Evolutionary conservation across 805 yeast species (phyloP).

Genomic region (Yamadazyma kitorensis): DNA sequence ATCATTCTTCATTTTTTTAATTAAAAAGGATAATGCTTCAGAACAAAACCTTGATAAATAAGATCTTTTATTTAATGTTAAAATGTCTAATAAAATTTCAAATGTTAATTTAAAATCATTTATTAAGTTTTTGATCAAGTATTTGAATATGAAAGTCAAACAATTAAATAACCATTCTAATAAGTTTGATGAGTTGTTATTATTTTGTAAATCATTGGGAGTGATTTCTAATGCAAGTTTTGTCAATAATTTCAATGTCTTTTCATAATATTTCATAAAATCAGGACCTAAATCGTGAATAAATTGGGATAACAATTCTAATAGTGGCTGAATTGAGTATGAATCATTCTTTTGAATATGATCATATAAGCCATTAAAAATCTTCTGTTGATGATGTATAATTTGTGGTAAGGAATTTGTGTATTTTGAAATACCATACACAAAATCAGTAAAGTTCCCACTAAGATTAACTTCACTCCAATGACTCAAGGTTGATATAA

Average conservation of each 20-base stretch:
- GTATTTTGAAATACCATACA: slow-evolving; percentile 49
- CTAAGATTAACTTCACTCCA: slow-evolving; percentile 89
- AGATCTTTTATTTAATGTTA: slow-evolving; percentile 55
- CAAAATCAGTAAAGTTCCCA: slow-evolving; percentile 63
- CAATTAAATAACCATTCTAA: slow-evolving; percentile 84
- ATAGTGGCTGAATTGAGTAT: slow-evolving; percentile 71
- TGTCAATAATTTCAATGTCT: slow-evolving; percentile 50
- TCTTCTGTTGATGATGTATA: slow-evolving; percentile 61
- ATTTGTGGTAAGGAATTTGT: slow-evolving; percentile 78
- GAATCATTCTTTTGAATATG: slow-evolving; percentile 58
- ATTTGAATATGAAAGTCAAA: slow-evolving; percentile 86
- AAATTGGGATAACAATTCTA: slow-evolving; percentile 77
- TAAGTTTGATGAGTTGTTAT: slow-evolving; percentile 53
- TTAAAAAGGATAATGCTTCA: slow-evolving; percentile 81
- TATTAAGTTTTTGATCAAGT: slow-evolving; percentile 63
- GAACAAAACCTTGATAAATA: slow-evolving; percentile 81
- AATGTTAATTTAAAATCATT: slow-evolving; percentile 68
- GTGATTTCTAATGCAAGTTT: slow-evolving; percentile 38
- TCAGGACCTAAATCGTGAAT: slow-evolving; percentile 93
- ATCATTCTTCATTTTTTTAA: slow-evolving; percentile 60
- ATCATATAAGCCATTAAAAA: slow-evolving; percentile 48
- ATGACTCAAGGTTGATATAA: slow-evolving; percentile 72
- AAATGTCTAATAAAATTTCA: slow-evolving; percentile 57
- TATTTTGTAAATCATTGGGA: slow-evolving; percentile 50
- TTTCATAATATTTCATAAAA: slow-evolving; percentile 66